Base-by-base conservation (phyloP, 2,329 filamentous ascomycete genomes). In the Dactylellina cionopaga region DNA sequence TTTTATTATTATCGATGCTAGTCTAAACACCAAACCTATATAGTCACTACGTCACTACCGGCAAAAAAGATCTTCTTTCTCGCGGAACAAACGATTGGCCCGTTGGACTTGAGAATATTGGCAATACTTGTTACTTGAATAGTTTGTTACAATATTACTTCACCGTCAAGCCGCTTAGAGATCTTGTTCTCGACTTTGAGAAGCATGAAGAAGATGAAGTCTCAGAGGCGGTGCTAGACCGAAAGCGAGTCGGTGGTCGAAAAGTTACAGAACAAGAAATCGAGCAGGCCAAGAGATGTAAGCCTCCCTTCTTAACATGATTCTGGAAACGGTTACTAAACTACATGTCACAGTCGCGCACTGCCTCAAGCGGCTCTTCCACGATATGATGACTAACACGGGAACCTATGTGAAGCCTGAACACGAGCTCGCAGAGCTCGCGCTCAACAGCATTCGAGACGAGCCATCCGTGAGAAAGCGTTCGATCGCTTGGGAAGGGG, bases 101-200 rank as follows among this genome's bases (percentile, higher is more conserved):
- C 0, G 91, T 96, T 19, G 95, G 95, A 0, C 85, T 98, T 4
- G 86, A 89, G 74, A 99, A 98, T 76, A 96, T 98, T 65, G 93
- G 95, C 69, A 99, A 99, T 78, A 99, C 96, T 0, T 99, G 95
- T 80, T 99, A 99, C 78, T 85, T 99, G 60, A 99, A 99, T 83
- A 98, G 94, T 81, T 86, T 99, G 51, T 84, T 99, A 7, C 95
- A 99, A 77, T 98, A 96, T 79, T 90, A 97, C 75, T 97, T 96
- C 79, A 96, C 93, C 0, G 87, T 98, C 62, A 89, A 88, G 73
- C 88, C 91, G 1, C 84, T 98, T 27, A 87, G 94, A 52, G 86
- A 95, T 3, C 86, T 97, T 75, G 88, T 97, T 2, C 83, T 96
- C 66, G 84, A 92, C 52, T 92, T 91, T 75, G 88, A 94, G 24